Evolutionary conservation across 495 filamentous ascomycete genomes (phyloP).

Genomic region (Aspergillus ellipticus): DNA sequence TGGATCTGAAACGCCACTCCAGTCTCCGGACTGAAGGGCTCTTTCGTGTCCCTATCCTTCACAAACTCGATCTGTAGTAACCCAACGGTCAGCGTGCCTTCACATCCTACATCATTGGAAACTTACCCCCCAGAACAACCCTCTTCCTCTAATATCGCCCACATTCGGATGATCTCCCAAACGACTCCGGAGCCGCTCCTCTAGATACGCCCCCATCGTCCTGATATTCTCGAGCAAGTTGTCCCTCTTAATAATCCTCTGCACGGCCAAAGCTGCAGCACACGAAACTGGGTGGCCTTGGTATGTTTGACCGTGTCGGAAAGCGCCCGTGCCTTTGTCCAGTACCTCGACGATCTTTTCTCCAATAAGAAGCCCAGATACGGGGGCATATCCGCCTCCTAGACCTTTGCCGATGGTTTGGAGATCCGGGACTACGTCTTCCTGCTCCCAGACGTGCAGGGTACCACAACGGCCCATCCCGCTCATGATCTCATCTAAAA

Average conservation of each 20-base stretch:
- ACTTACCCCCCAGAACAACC: slow-evolving; percentile 55
- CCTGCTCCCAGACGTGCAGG: slow-evolving; percentile 65
- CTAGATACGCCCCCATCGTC: slow-evolving; percentile 44
- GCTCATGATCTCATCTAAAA: slow-evolving; percentile 78
- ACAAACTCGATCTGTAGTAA: slow-evolving; percentile 55
- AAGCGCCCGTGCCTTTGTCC: slow-evolving; percentile 51
- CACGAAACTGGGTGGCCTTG: slow-evolving; percentile 57
- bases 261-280: slow-evolving; percentile 54
- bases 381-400: slow-evolving; percentile 61
- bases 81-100: background rate
- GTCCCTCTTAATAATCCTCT: slow-evolving; percentile 46
- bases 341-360: slow-evolving; percentile 52
- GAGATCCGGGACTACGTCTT: slow-evolving; percentile 61
- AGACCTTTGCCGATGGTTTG: slow-evolving; percentile 67
- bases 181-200: slow-evolving; percentile 26
- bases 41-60: slow-evolving; percentile 50
- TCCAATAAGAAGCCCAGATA: slow-evolving; percentile 57
- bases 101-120: background rate
- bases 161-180: slow-evolving; percentile 43
- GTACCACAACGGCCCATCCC: slow-evolving; percentile 70
- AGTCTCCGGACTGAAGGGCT: slow-evolving; percentile 42
- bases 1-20: slow-evolving; percentile 47
- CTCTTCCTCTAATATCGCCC: slow-evolving; percentile 55
- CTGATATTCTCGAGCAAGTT: slow-evolving; percentile 46
- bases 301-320: slow-evolving; percentile 58